Conservation (phyloP, 495 filamentous ascomycete species). For the Aspergillus olivimuriae region DNA sequence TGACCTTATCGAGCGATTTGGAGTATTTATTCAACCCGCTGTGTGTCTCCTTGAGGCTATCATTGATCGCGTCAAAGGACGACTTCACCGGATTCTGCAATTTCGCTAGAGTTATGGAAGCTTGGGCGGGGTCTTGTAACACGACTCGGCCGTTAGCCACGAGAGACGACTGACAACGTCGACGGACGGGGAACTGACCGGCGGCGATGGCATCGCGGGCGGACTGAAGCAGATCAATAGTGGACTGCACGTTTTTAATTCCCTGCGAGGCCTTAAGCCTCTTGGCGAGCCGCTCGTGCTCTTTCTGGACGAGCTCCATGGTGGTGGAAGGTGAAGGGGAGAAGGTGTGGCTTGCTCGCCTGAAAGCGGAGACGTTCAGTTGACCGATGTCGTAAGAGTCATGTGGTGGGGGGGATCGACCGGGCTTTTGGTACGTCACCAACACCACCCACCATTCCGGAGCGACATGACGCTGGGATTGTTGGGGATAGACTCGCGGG, state of each 20-base stretch:
- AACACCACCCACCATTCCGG: no score
- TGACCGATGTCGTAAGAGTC: slow-evolving; percentile 18
- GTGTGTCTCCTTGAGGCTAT: slow-evolving; percentile 73
- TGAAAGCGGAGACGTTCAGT: slow-evolving; percentile 14
- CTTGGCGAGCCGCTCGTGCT: slow-evolving; percentile 63
- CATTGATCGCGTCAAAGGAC: slow-evolving; percentile 70
- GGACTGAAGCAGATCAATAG: slow-evolving; percentile 66
- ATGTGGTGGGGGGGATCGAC: not conserved
- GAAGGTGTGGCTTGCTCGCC: not conserved
- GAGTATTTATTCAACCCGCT: slow-evolving; percentile 71
- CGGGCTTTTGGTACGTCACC: no score
- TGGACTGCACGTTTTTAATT: slow-evolving; percentile 69
- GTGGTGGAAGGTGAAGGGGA: slow-evolving; percentile 15
- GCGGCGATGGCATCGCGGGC: slow-evolving; percentile 64
- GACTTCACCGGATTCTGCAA: slow-evolving; percentile 76
- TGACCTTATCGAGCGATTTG: slow-evolving; percentile 76
- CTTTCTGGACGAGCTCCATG: slow-evolving; percentile 70
- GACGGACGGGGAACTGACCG: slow-evolving; percentile 40
- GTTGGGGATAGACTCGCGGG: no score
- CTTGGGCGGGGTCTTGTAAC: slow-evolving; percentile 57
- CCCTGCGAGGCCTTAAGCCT: slow-evolving; percentile 62
- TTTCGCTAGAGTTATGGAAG: slow-evolving; percentile 67
- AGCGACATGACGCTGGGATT: no score
- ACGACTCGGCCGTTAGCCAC: no score
- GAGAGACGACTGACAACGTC: no score